A percentile compares a stretch with the other conserved stretches of the same genome.
These are phyloP conservation scores for Candida pseudoviswanathii DNA, from an alignment of 1,139 yeast genomes.

Conservation along the genomic window DNA sequence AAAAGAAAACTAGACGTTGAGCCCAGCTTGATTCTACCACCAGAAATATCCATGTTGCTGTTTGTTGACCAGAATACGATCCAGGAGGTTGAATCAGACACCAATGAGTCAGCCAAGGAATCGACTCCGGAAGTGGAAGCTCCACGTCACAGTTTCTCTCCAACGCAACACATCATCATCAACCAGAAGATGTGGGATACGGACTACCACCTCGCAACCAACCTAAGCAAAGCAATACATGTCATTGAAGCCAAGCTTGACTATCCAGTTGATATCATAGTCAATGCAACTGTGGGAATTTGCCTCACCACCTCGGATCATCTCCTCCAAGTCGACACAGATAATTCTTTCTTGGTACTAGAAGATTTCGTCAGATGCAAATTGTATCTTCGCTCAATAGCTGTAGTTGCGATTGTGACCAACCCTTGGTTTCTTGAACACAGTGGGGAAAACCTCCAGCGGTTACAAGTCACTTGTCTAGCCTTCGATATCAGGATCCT, in stretches of 20 bases:
- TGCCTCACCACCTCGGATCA: constrained; percentile 7
- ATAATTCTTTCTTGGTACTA: constrained; percentile 9
- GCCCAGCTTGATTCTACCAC: constrained; percentile 8
- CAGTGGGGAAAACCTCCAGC: constrained; percentile 12
- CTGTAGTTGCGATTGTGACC: constrained; percentile 7
- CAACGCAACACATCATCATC: constrained; percentile 10
- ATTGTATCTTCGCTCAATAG: constrained; percentile 10
- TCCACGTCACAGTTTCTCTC: constrained; percentile 3
- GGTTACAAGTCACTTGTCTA: constrained; percentile 11
- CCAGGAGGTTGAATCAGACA: background rate
- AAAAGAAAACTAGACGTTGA: constrained; percentile 5
- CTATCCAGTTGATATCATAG: constrained; percentile 12
- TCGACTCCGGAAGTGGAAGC: background rate
- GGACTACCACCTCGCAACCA: constrained; percentile 7
- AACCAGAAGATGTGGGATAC: constrained; percentile 12
- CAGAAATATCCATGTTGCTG: constrained; percentile 12
- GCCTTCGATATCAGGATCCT: constrained; percentile 10
- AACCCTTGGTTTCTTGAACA: constrained; percentile 9
- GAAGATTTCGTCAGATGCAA: constrained; percentile 7
- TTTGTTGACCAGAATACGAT: constrained; percentile 8
- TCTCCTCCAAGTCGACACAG: constrained; percentile 11
- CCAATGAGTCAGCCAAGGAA: background rate
- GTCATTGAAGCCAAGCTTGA: constrained; percentile 9
- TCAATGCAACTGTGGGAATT: constrained; percentile 14
- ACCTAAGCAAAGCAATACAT: background rate